These are phyloP conservation scores for Meripilus lineatus DNA, from an alignment of 1,284 basidiomycete genomes.

Conservation along the genomic window DNA sequence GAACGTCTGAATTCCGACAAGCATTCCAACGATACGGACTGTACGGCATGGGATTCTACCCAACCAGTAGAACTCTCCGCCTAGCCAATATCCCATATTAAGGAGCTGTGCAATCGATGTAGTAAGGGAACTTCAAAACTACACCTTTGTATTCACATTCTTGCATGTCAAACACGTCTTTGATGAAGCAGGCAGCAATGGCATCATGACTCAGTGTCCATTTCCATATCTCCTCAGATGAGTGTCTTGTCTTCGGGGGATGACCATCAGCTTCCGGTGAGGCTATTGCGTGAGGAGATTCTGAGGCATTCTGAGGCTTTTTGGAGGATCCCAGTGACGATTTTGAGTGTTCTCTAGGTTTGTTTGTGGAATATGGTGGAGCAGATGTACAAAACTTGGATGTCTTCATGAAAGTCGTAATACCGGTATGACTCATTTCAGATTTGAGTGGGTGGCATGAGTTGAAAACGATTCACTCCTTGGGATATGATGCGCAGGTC, in stretches of 20 bases:
- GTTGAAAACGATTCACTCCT: too few relatives aligned
- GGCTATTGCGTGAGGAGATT: too few relatives aligned
- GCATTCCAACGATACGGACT: conserved; percentile 52
- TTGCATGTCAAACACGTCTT: conserved; percentile 54
- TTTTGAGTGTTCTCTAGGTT: too few relatives aligned
- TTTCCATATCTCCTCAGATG: conserved; percentile 32
- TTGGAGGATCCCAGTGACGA: too few relatives aligned
- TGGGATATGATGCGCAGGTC: too few relatives aligned
- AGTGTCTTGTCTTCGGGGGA: conserved; percentile 5
- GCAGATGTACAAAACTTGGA: too few relatives aligned
- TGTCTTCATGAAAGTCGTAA: too few relatives aligned
- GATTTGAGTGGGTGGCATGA: too few relatives aligned
- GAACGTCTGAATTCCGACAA: conserved; percentile 56
- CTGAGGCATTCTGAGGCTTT: too few relatives aligned
- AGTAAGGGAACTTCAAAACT: not conserved
- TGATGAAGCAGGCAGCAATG: conserved; percentile 55
- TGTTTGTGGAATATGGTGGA: too few relatives aligned
- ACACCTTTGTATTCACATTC: conserved; percentile 36
- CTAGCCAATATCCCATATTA: conserved; percentile 9
- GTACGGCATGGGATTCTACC: conserved; percentile 65
- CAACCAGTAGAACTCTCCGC: conserved; percentile 61
- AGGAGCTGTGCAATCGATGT: not conserved
- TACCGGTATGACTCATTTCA: too few relatives aligned
- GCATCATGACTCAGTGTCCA: conserved; percentile 63
- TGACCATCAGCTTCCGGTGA: too few relatives aligned